Evolutionary conservation across 441 rosid species (phyloP).

Genomic region (Populus trichocarpa): DNA sequence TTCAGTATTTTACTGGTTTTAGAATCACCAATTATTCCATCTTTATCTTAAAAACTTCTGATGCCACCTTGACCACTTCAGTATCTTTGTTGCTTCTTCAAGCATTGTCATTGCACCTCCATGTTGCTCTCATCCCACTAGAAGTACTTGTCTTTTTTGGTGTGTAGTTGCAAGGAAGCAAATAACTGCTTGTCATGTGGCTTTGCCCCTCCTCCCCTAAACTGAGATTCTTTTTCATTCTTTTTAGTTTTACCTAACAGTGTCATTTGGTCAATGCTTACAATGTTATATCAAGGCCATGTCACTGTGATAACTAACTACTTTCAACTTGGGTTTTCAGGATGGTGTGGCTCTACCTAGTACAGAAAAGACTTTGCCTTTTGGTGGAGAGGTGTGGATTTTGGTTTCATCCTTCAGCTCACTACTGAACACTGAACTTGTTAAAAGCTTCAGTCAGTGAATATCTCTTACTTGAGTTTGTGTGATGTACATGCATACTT

Average conservation of each 20-base stretch:
- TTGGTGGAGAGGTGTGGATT: slow-evolving; percentile 89
- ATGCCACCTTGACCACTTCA: neutral
- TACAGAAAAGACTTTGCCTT: slow-evolving; percentile 90
- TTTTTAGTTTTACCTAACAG: slow-evolving; percentile 5
- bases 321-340: slow-evolving; percentile 43
- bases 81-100: neutral
- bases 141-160: neutral
- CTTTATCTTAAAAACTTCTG: neutral
- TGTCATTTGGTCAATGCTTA: neutral
- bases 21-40: neutral
- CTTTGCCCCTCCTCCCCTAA: neutral
- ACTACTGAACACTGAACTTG: neutral
- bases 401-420: slow-evolving; percentile 17
- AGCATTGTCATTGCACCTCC: neutral
- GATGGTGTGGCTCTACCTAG: slow-evolving; percentile 93
- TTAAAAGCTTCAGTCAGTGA: slow-evolving; percentile 7
- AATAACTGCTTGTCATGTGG: neutral
- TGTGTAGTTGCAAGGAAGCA: neutral
- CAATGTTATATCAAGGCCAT: neutral
- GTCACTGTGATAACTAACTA: slow-evolving; percentile 13
- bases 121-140: neutral
- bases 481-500: neutral
- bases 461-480: neutral
- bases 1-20: neutral
- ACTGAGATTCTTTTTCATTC: neutral